Conservation (phyloP, 23 red algal species). For the Agarophyton chilense region DNA sequence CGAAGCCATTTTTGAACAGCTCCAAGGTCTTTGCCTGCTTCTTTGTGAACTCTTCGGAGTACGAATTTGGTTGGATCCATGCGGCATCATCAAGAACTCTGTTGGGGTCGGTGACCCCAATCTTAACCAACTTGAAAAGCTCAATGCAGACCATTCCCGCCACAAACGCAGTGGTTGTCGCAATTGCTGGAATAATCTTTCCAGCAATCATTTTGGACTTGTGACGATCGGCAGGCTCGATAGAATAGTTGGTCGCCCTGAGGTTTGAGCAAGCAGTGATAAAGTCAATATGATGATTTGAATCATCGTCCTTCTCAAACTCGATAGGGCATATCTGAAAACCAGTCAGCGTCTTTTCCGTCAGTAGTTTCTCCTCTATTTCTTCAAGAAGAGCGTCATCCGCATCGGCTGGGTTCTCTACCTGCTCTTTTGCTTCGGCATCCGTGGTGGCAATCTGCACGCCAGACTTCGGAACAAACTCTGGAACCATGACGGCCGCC, state of each 20-base stretch:
- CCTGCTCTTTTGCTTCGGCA: slow-evolving; percentile 89
- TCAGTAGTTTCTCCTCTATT: slow-evolving; percentile 59
- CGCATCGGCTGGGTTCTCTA: slow-evolving; percentile 58
- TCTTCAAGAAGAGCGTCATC: slow-evolving; percentile 86
- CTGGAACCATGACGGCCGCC: slow-evolving; percentile 77
- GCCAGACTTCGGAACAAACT: slow-evolving; percentile 85
- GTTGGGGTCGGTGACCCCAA: slow-evolving; percentile 72
- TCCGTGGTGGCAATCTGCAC: slow-evolving; percentile 97
- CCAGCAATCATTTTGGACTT: slow-evolving; percentile 95
- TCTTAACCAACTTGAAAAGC: slow-evolving; percentile 90
- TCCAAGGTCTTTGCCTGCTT: slow-evolving; percentile 68
- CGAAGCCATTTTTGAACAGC: slow-evolving; percentile 96
- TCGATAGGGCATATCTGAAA: slow-evolving; percentile 86
- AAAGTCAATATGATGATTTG: slow-evolving; percentile 95
- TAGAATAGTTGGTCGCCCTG: slow-evolving; percentile 92
- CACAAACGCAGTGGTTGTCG: slow-evolving; percentile 96
- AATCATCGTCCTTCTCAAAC: slow-evolving; percentile 99
- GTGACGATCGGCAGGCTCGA: slow-evolving; percentile 90
- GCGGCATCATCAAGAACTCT: slow-evolving; percentile 56
- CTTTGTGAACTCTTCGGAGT: slow-evolving; percentile 58
- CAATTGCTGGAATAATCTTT: slow-evolving; percentile 98
- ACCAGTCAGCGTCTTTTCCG: slow-evolving; percentile 58
- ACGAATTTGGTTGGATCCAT: slow-evolving; percentile 64
- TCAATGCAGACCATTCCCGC: slow-evolving; percentile 93
- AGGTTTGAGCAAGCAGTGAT: slow-evolving; percentile 95